Conservation (phyloP, 1,284 basidiomycete genomes). For the Cutaneotrichosporon cavernicola region DNA sequence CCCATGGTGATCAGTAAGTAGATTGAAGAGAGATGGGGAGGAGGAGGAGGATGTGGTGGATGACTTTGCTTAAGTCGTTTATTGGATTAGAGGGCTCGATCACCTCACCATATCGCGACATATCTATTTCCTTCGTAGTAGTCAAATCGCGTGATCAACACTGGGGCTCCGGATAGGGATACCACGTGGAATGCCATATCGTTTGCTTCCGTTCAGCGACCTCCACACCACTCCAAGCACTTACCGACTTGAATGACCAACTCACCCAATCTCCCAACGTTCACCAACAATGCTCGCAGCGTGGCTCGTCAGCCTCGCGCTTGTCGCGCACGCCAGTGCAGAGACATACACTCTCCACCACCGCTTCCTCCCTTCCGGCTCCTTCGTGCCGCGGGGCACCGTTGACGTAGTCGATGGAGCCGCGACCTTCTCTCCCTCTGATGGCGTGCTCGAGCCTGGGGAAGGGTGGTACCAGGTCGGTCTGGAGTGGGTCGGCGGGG, state of each 20-base stretch:
- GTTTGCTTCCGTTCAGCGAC: neutral
- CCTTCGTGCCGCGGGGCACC: slow-evolving; percentile 19
- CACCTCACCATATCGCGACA: slow-evolving; percentile 9
- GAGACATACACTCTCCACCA: slow-evolving; percentile 25
- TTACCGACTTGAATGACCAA: neutral
- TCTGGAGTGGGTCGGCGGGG: slow-evolving; percentile 15
- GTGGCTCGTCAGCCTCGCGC: slow-evolving; percentile 18
- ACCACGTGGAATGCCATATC: neutral
- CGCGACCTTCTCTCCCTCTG: slow-evolving; percentile 1
- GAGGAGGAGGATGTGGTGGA: neutral
- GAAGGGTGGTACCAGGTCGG: slow-evolving; percentile 28
- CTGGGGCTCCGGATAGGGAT: neutral
- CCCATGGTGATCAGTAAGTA: slow-evolving; percentile 13
- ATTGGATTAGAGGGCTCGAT: neutral
- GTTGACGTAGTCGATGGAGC: slow-evolving; percentile 13
- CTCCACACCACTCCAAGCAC: neutral
- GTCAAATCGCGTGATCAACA: slow-evolving; percentile 8
- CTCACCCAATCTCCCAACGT: neutral
- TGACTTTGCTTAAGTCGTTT: neutral
- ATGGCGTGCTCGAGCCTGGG: neutral
- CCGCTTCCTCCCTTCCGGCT: slow-evolving; percentile 16
- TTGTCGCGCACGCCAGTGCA: slow-evolving; percentile 11
- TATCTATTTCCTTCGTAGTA: neutral
- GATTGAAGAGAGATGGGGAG: slow-evolving; percentile 2
- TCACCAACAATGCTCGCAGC: slow-evolving; percentile 15